Evolutionary conservation across 345 rosid genomes (phyloP), one percentile per base, ranked within the genome.

Genomic region (Euphorbia lathyris): DNA sequence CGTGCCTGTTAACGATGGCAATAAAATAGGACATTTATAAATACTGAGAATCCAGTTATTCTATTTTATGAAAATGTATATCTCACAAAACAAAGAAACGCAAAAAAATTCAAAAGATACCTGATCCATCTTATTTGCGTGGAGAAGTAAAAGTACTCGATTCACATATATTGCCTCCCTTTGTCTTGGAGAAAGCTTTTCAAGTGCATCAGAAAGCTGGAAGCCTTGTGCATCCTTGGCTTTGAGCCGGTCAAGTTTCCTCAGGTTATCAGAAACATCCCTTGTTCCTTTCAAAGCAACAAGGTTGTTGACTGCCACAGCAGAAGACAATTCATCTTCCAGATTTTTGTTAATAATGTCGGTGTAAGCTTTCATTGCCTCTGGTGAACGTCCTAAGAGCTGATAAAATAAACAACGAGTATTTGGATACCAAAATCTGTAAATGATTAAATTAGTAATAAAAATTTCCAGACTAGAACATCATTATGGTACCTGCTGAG

Each of bases 101-200:
- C 48, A 26, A 74, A 20, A 76, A 36, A 36, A 7, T 60, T 13
- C 71, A 22, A 63, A 25, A 16, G 58, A 42, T 32, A 94, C 97
- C 98, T 89, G 97, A 79, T 94, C 98, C 81, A 94, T 76, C 85
- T 94, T 94, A 78, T 91, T 94, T 29, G 97, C 88, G 74, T 95
- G 97, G 74, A 92, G 90, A 80, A 92, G 99, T 58, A 92, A 79
- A 78, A 88, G 96, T 72, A 90, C 75, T 2, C 97, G 86, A 74
- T 90, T 95, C 12, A 83, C 87, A 87, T 87, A 92, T 68, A 95
- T 86, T 69, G 90, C 80, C 80, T 90, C 97, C 80, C 76, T 87
- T 56, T 90, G 88, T 75, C 85, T 90, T 60, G 76, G 81, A 32
- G 96, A 83, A 76, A 95, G 93, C 85, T 90, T 95, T 70, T 92